These are phyloP conservation scores for Saccharomycopsis crataegensis DNA, from an alignment of 1,139 yeast species.

Conservation along the genomic window DNA sequence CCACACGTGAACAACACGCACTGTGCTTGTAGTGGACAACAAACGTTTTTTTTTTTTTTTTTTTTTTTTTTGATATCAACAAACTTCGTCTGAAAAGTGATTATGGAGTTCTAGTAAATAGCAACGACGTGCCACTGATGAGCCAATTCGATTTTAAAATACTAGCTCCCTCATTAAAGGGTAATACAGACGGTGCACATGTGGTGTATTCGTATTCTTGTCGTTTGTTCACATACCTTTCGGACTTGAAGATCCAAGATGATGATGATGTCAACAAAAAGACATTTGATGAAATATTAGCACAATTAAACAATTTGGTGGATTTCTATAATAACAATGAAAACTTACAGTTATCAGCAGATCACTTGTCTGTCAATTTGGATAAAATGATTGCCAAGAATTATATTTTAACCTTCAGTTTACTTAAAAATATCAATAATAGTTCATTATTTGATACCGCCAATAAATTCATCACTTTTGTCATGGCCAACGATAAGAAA, in stretches of 20 bases:
- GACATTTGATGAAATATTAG: slow-evolving; percentile 1
- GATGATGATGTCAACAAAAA: slow-evolving; percentile 1
- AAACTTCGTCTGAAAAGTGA: too few species aligned
- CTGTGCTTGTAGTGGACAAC: too few species aligned
- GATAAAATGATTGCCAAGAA: slow-evolving; percentile 12
- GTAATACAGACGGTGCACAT: slow-evolving; percentile 7
- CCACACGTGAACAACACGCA: too few species aligned
- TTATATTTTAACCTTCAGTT: slow-evolving; percentile 10
- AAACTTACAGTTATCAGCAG: neutral
- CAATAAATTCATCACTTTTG: slow-evolving; percentile 16
- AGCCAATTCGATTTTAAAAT: slow-evolving; percentile 9
- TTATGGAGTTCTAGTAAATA: too few species aligned
- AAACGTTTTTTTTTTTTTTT: too few species aligned
- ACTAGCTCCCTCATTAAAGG: slow-evolving; percentile 7
- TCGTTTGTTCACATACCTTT: slow-evolving; percentile 1
- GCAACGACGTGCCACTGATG: neutral
- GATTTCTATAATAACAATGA: slow-evolving; percentile 15
- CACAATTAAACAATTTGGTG: slow-evolving; percentile 9
- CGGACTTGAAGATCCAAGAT: slow-evolving; percentile 4
- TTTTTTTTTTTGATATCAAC: too few species aligned
- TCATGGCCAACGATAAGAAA: slow-evolving; percentile 16
- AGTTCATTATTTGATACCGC: slow-evolving; percentile 16
- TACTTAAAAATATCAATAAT: slow-evolving; percentile 6
- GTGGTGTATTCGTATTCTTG: slow-evolving; percentile 3
- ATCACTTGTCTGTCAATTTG: slow-evolving; percentile 14